These are phyloP conservation scores for Durotheca rogersii DNA, from an alignment of 495 filamentous ascomycete genomes.

Conservation along the genomic window DNA sequence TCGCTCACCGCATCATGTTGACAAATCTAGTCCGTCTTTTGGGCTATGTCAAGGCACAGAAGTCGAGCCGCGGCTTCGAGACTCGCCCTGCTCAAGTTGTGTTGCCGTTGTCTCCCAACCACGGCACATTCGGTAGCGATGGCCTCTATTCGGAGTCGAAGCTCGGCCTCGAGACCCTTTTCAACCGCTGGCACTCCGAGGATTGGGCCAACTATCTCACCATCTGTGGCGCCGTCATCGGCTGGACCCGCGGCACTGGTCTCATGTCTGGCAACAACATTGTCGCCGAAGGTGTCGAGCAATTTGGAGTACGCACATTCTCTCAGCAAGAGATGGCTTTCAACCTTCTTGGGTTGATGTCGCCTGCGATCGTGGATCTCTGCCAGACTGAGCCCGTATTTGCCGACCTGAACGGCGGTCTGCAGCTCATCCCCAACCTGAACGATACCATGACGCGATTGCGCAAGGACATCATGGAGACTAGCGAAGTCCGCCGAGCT, in stretches of 20 bases:
- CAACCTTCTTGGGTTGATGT: conserved; percentile 96
- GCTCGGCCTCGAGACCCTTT: conserved; percentile 91
- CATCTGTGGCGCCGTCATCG: conserved; percentile 97
- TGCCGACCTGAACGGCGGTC: conserved; percentile 94
- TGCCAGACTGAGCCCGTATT: conserved; percentile 95
- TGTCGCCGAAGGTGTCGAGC: conserved; percentile 94
- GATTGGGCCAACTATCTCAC: conserved; percentile 97
- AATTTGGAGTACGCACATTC: conserved; percentile 95
- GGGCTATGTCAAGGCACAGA: conserved; percentile 86
- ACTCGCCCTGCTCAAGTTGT: conserved; percentile 96
- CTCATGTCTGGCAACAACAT: conserved; percentile 98
- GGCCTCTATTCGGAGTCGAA: conserved; percentile 99
- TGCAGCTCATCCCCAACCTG: conserved; percentile 97
- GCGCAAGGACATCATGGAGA: conserved; percentile 88
- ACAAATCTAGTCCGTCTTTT: conserved; percentile 93
- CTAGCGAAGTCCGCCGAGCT: conserved; percentile 87
- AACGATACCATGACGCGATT: conserved; percentile 89
- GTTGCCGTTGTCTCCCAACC: conserved; percentile 93
- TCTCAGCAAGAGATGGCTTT: conserved; percentile 99
- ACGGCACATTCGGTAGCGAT: conserved; percentile 97
- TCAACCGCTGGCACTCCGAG: conserved; percentile 98
- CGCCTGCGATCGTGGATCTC: conserved; percentile 87
- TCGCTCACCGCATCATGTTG: conserved; percentile 98
- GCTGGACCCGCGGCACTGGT: conserved; percentile 97
- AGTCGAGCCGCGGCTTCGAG: conserved; percentile 81